These are phyloP conservation scores for Babesia sp. DNA, from an alignment of 169 alveolate species.

Conservation along the genomic window DNA sequence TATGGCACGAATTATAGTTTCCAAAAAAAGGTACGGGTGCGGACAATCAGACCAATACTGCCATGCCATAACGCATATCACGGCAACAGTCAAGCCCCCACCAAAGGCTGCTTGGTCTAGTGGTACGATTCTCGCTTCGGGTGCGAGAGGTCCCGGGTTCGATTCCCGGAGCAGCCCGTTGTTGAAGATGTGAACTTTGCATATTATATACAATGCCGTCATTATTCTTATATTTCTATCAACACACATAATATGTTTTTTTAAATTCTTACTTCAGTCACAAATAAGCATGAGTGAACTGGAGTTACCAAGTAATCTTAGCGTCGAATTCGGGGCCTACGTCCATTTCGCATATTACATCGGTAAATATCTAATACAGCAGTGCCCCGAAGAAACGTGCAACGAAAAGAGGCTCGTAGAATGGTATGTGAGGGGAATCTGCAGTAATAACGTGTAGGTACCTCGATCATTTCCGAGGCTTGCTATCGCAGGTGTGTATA, in stretches of 20 bases:
- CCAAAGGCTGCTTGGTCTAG: slow-evolving; percentile 90
- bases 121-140: slow-evolving; percentile 99
- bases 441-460: slow-evolving; percentile 2
- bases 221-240: no score
- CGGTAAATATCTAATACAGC: slow-evolving; percentile 51
- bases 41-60: no score
- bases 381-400: slow-evolving; percentile 47
- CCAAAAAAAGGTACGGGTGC: no score
- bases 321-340: slow-evolving; percentile 45
- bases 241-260: neutral
- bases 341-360: slow-evolving; percentile 66
- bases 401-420: slow-evolving; percentile 35
- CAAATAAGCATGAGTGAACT: slow-evolving; percentile 18
- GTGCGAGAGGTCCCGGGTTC: slow-evolving; percentile 99
- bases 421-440: slow-evolving; percentile 26
- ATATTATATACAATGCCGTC: neutral
- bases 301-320: slow-evolving; percentile 12
- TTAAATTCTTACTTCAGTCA: neutral
- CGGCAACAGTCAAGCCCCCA: no score
- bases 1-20: no score
- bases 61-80: no score
- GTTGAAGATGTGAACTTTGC: neutral
- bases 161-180: slow-evolving; percentile 96
- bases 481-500: slow-evolving; percentile 46
- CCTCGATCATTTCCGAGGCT: slow-evolving; percentile 5